Evolutionary conservation across 176 grass and related monocot genomes (phyloP).

Genomic region (Oryza glumipatula): DNA sequence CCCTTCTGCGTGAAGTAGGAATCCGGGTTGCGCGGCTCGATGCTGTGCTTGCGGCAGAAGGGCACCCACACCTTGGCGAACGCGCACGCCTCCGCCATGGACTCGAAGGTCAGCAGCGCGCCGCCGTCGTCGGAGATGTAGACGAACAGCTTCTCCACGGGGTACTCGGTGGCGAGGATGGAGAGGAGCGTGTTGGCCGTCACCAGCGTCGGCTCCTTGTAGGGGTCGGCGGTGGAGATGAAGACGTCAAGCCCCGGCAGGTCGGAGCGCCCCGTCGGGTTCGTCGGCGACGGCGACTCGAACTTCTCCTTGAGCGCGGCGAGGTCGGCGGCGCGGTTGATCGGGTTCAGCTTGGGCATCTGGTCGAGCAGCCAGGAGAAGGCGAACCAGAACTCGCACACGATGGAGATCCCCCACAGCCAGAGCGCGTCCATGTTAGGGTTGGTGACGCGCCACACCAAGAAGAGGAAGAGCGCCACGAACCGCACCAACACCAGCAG

Average conservation of each 20-base stretch:
- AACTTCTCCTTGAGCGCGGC: constrained; percentile 71
- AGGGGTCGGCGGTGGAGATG: constrained; percentile 83
- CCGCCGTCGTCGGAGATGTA: constrained; percentile 87
- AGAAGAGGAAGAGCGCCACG: constrained; percentile 57
- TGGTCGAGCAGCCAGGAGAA: constrained; percentile 85
- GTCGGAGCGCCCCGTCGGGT: constrained; percentile 68
- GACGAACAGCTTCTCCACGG: constrained; percentile 68
- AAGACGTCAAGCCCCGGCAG: constrained; percentile 72
- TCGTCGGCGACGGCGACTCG: constrained; percentile 53
- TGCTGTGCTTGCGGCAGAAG: constrained; percentile 85
- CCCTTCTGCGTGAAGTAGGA: constrained; percentile 76
- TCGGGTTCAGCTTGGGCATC: constrained; percentile 83
- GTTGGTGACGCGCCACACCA: constrained; percentile 68
- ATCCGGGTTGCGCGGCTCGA: constrained; percentile 83
- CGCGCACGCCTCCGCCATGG: constrained; percentile 67
- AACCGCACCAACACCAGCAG: constrained; percentile 72
- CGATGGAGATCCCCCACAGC: constrained; percentile 85
- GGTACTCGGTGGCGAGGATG: constrained; percentile 81
- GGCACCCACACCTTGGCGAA: constrained; percentile 86
- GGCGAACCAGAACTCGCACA: constrained; percentile 87
- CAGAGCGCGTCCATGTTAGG: constrained; percentile 74
- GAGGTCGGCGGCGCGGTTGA: constrained; percentile 70
- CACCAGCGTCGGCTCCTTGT: constrained; percentile 81
- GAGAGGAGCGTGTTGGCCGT: constrained; percentile 80
- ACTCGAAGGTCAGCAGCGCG: constrained; percentile 72